These are phyloP conservation scores for Schizosaccharomyces versatilis DNA, from an alignment of 1,139 yeast species.

Conservation along the genomic window DNA sequence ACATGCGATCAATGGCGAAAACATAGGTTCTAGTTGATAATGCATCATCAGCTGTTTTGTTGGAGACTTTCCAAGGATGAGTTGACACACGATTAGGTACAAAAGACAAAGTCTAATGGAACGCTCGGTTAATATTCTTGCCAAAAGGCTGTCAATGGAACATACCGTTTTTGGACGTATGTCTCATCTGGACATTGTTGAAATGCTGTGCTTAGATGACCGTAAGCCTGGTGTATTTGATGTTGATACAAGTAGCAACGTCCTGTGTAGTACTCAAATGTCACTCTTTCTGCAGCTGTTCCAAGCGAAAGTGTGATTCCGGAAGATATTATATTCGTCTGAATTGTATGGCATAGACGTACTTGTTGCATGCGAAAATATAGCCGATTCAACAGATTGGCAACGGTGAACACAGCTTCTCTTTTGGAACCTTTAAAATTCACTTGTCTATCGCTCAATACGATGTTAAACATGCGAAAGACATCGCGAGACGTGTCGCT, in stretches of 20 bases:
- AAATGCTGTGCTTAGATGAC: slow-evolving; percentile 45
- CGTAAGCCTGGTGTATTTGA: slow-evolving; percentile 28
- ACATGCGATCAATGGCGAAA: slow-evolving; percentile 17
- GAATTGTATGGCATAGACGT: slow-evolving; percentile 9
- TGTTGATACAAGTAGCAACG: slow-evolving; percentile 40
- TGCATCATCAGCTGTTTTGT: slow-evolving; percentile 14
- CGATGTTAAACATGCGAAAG: neutral
- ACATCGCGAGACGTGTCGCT: slow-evolving; percentile 1
- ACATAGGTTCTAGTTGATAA: slow-evolving; percentile 14
- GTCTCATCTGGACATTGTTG: slow-evolving; percentile 22
- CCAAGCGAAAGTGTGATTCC: slow-evolving; percentile 23
- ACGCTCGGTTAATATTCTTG: slow-evolving; percentile 15
- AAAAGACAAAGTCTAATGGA: slow-evolving; percentile 24
- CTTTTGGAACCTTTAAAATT: neutral
- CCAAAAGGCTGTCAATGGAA: neutral
- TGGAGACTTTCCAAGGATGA: slow-evolving; percentile 22
- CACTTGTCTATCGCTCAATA: neutral
- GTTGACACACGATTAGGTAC: slow-evolving; percentile 32
- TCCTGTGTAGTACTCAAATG: slow-evolving; percentile 47
- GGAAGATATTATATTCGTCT: slow-evolving; percentile 9
- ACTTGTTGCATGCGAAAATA: slow-evolving; percentile 10
- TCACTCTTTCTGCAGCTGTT: slow-evolving; percentile 33
- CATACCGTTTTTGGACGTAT: slow-evolving; percentile 10
- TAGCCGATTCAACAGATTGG: slow-evolving; percentile 8
- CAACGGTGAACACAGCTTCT: slow-evolving; percentile 5